Conservation (phyloP, 345 rosid genomes). For the Pistacia integerrima region DNA sequence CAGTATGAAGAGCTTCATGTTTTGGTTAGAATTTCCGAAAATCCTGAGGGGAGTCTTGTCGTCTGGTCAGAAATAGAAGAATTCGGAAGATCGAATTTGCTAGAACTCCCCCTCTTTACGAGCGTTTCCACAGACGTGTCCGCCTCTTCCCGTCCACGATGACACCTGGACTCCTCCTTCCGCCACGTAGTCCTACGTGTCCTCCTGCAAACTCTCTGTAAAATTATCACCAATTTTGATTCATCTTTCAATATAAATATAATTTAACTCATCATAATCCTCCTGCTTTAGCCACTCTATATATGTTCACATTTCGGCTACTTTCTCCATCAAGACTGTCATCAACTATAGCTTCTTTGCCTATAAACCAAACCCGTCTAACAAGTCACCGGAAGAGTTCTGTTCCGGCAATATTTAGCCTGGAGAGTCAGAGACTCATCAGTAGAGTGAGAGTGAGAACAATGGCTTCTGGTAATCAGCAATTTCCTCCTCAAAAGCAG, state of each 20-base stretch:
- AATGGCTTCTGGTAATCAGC: conserved; percentile 56
- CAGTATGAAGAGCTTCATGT: too few species aligned
- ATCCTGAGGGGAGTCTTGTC: too few species aligned
- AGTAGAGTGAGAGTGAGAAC: conserved; percentile 9
- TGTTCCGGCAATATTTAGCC: conserved; percentile 15
- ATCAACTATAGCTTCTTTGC: conserved; percentile 8
- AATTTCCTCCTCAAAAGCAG: conserved; percentile 67
- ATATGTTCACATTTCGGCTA: conserved; percentile 9
- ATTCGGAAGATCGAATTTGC: too few species aligned
- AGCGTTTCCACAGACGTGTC: conserved; percentile 28
- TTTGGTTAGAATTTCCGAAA: too few species aligned
- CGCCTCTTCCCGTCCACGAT: not conserved
- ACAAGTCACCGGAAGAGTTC: not conserved
- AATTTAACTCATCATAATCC: not conserved
- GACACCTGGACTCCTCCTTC: conserved; percentile 9
- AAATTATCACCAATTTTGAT: not conserved
- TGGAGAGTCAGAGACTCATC: not conserved
- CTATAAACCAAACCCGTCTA: conserved; percentile 19
- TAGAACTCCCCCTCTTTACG: not conserved
- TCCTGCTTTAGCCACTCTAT: too few species aligned
- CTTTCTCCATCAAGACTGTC: not conserved
- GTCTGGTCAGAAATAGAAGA: too few species aligned
- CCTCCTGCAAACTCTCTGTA: not conserved
- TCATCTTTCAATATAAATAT: not conserved
- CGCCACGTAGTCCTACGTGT: conserved; percentile 33